Base-by-base conservation (phyloP, 345 rosid species). In the Eucalyptus cloeziana region DNA sequence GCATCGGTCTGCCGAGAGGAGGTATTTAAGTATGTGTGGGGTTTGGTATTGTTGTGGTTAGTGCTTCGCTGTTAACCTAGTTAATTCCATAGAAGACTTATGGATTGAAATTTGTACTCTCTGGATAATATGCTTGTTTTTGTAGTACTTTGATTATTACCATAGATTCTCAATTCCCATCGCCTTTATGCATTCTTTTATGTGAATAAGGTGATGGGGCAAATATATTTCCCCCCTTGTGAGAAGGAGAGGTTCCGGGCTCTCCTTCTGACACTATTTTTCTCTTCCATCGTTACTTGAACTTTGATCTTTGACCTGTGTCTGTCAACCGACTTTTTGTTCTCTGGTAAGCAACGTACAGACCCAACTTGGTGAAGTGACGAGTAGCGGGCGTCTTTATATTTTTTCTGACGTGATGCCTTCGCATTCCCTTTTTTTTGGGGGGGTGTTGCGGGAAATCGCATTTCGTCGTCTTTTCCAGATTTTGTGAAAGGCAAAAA, bases 31-130 rank as follows among this genome's bases (percentile, higher is more conserved):
- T 40, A 64, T 76, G 45, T 76, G 85, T 85, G 54, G 87, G 54
- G 89, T 88, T 92, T 89, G 89, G 88, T 91, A 83, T 91, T 67
- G 37, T 88, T 64, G 60, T 85, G 92, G 90, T 91, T 89, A 91
- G 89, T 91, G 92, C 93, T 90, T 94, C 60, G 88, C 88, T 87
- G 92, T 91, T 91, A 86, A 86, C 85, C 85, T 76, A 76, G 85
- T 76, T 76, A 76, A 40, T 40, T 22, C 27, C 85, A 40, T 76
- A 76, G 45, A 76, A 76, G 47, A 76, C 47, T 5, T 64, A 21
- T 76, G 85, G 47, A 76, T 76, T 76, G 85, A 12, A 76, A 76
- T 76, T 21, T 76, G 47, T 40, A 76, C 45, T 76, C 83, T 76
- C 15, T 76, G 47, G 14, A 76, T 76, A 76, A 76, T 40, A 21